phyloP scores from a whole-genome alignment of 2,329 filamentous ascomycete species.

The Neofusicoccum parvum region DNA sequence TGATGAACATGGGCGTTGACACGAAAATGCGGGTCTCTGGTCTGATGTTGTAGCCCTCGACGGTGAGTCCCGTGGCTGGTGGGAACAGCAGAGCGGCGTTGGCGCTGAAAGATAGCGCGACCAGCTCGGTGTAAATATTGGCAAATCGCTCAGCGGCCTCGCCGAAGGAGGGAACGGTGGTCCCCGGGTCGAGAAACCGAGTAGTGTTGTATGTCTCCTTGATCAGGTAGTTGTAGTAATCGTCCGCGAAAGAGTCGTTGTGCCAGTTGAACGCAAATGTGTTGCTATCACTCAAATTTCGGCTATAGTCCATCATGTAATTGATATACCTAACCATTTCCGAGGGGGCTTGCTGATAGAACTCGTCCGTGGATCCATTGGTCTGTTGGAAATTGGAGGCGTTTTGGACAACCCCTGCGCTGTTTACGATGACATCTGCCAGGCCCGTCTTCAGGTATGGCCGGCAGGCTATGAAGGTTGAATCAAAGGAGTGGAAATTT shows the following conservation, averaged over 20 bases:
- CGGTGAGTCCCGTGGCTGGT: neutral
- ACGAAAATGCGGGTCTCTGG: constrained; percentile 53
- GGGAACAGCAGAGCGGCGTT: constrained; percentile 47
- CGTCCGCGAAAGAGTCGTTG: constrained; percentile 47
- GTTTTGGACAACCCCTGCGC: neutral
- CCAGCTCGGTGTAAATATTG: constrained; percentile 41
- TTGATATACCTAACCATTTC: neutral
- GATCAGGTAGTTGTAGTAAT: constrained; percentile 55
- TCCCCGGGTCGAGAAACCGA: constrained; percentile 39
- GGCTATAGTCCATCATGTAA: neutral
- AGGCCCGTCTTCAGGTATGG: constrained; percentile 34
- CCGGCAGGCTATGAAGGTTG: constrained; percentile 40
- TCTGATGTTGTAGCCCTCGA: constrained; percentile 20
- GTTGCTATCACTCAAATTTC: no score
- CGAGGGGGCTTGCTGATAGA: neutral
- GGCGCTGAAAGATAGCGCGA: constrained; percentile 47
- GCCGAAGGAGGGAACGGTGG: constrained; percentile 36
- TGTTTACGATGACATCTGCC: constrained; percentile 33
- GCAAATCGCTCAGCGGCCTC: constrained; percentile 29
- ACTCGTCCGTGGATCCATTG: neutral
- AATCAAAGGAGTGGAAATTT: constrained; percentile 5
- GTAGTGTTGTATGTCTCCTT: constrained; percentile 32
- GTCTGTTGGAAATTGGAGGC: neutral
- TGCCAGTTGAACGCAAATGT: constrained; percentile 36
- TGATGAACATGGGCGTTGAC: constrained; percentile 48